Conservation (phyloP, 1,139 yeast genomes). For the Lodderomyces jiufengensis region DNA sequence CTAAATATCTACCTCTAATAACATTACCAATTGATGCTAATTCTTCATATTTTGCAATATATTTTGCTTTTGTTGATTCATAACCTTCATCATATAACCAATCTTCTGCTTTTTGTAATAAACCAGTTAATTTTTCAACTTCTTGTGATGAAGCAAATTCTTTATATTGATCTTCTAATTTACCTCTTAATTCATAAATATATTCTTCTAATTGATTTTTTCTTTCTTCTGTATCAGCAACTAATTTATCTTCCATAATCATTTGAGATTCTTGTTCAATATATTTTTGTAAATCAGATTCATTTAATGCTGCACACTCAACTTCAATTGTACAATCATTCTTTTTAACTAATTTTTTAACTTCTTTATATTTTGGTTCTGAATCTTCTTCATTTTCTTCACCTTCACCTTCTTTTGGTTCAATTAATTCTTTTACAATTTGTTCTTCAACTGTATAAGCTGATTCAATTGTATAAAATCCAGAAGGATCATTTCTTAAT, state of each 20-base stretch:
- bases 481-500: slow-evolving; percentile 96
- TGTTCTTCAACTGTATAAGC: slow-evolving; percentile 95
- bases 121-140: slow-evolving; percentile 70
- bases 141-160: slow-evolving; percentile 88
- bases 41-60: slow-evolving; percentile 97
- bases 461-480: slow-evolving; percentile 88
- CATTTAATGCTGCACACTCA: slow-evolving; percentile 65
- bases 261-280: slow-evolving; percentile 82
- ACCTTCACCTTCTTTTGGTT: slow-evolving; percentile 34
- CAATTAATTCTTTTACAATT: slow-evolving; percentile 77
- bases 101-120: slow-evolving; percentile 87
- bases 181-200: slow-evolving; percentile 96
- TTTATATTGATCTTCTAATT: slow-evolving; percentile 88
- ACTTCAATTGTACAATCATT: slow-evolving; percentile 60
- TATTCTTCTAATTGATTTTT: slow-evolving; percentile 98
- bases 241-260: slow-evolving; percentile 89
- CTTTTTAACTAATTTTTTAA: slow-evolving; percentile 92
- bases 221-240: slow-evolving; percentile 98
- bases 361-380: slow-evolving; percentile 86
- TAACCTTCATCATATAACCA: slow-evolving; percentile 98
- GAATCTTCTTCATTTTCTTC: slow-evolving; percentile 49
- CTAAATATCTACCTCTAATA: slow-evolving; percentile 90
- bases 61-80: slow-evolving; percentile 93
- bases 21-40: slow-evolving; percentile 92
- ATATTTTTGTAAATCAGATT: slow-evolving; percentile 51